Evolutionary conservation across 495 filamentous ascomycete genomes (phyloP).

Genomic region (Penicillium angulare): DNA sequence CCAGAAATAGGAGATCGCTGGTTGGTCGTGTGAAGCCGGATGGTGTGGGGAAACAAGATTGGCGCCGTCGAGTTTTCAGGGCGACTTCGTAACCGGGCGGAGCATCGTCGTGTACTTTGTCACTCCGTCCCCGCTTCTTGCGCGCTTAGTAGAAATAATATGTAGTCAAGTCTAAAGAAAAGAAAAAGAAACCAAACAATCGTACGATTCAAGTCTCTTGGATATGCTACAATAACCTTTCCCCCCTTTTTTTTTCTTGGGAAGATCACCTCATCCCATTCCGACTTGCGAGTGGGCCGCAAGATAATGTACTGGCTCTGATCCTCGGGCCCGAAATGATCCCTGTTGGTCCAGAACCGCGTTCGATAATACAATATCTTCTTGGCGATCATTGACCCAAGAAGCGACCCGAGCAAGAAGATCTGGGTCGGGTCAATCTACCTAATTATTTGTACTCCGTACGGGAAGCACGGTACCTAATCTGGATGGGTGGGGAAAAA

Average conservation of each 20-base stretch:
- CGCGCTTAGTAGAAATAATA: constrained; percentile 7
- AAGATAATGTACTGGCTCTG: too few species aligned
- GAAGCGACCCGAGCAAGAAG: background rate
- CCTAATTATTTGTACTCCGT: constrained; percentile 2
- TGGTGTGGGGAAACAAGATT: constrained; percentile 16
- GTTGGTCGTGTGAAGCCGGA: background rate
- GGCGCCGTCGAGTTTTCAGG: constrained; percentile 1
- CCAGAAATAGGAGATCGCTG: constrained; percentile 1
- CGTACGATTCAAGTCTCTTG: too few species aligned
- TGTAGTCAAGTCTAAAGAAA: background rate
- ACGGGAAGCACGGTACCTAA: background rate
- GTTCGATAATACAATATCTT: too few species aligned
- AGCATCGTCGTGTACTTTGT: constrained; percentile 1
- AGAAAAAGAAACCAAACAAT: too few species aligned
- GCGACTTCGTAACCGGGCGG: constrained; percentile 2
- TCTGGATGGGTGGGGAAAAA: background rate
- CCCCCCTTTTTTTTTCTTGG: too few species aligned
- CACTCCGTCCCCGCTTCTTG: constrained; percentile 5
- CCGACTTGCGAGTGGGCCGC: too few species aligned
- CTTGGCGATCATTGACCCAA: too few species aligned
- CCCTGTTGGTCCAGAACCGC: too few species aligned
- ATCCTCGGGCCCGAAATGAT: too few species aligned
- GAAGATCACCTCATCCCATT: too few species aligned
- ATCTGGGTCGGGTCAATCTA: constrained; percentile 3
- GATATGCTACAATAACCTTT: too few species aligned